Base-by-base conservation (phyloP, 2,329 filamentous ascomycete genomes). In the Paraphoma chrysanthemicola region DNA sequence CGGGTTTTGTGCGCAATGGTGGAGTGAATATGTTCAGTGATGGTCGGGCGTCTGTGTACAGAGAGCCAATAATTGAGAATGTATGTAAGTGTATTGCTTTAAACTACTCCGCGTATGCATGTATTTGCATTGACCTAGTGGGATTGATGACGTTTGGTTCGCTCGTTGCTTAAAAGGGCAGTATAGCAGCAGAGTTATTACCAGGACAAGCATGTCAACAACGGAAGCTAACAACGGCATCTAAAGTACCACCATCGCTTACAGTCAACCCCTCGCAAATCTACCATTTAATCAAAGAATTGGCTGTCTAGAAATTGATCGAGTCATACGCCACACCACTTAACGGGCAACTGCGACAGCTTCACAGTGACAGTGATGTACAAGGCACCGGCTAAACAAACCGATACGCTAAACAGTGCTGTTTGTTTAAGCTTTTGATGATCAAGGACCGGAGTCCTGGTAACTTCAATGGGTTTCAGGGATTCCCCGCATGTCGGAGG, bases 401-500 rank as follows among this genome's bases (percentile, higher is more conserved):
- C 33, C 33, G 23, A 36, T 36, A 14, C 9, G 14, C 33, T 10
- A 36, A 7, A 10, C 6, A 7, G 3, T 3, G 33, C 33, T 10
- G 33, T 36, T 14, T 36, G 33, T 14, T 36, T 36, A 36, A 36
- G 33, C 10, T 36, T 36, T 36, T 36, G 33, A 36, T 36, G 33
- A 36, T 36, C 33, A 36, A 23, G 33, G 33, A 36, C 33, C 33
- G 14, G 10, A 10, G 33, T 2, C 6, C 33, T 36, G 33, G 33
- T 36, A 36, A 3, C 9, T 14, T 36, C 33, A 36, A 10, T 36
- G 10, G 14, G 14, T 10, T 36, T 36, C 14, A 44, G 48, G 48
- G 23, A 9, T 51, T 51, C 49, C 49, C 49, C 49, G 49, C 49
- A 11, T 29, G 12, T 45, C 49, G 49, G 49, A 51, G 49, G 45